phyloP scores from a whole-genome alignment of 2,329 filamentous ascomycete genomes.

The Scolecobasidium constrictum region DNA sequence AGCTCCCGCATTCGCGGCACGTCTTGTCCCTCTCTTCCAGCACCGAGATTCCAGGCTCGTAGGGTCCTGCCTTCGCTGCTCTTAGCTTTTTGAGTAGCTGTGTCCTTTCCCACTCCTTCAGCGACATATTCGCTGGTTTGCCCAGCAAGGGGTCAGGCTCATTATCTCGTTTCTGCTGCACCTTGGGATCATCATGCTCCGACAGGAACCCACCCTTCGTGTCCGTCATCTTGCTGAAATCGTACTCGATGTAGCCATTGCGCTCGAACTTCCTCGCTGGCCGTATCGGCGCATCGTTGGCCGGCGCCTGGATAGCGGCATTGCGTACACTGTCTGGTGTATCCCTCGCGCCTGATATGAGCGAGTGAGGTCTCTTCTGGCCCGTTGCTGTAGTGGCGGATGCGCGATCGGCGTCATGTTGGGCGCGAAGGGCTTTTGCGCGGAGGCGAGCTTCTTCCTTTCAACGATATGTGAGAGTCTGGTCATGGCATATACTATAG shows the following conservation, averaged over 20 bases:
- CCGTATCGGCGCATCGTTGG: conserved; percentile 45
- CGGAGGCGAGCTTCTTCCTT: conserved; percentile 71
- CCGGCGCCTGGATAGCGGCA: conserved; percentile 36
- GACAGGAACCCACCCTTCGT: conserved; percentile 93
- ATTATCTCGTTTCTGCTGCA: conserved; percentile 36
- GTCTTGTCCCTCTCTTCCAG: conserved; percentile 56
- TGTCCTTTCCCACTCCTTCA: conserved; percentile 81
- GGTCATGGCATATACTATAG: too few species aligned
- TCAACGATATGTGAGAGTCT: too few species aligned
- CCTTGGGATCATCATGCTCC: conserved; percentile 77
- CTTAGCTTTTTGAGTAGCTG: conserved; percentile 64
- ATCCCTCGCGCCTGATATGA: conserved; percentile 45
- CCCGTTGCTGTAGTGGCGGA: conserved; percentile 33
- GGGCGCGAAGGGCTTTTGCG: conserved; percentile 76
- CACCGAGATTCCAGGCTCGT: conserved; percentile 78
- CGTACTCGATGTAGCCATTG: conserved; percentile 75
- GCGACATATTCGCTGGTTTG: conserved; percentile 78
- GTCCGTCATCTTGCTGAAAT: conserved; percentile 96
- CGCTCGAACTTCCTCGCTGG: conserved; percentile 83
- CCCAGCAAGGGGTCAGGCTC: conserved; percentile 39
- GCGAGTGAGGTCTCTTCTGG: conserved; percentile 61
- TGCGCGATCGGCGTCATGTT: conserved; percentile 45
- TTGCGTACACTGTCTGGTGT: conserved; percentile 56
- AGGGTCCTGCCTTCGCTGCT: conserved; percentile 67
- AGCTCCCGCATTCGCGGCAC: conserved; percentile 69